These are phyloP conservation scores for Helotiales sp. DNA, from an alignment of 2,329 filamentous ascomycete species.

Conservation along the genomic window DNA sequence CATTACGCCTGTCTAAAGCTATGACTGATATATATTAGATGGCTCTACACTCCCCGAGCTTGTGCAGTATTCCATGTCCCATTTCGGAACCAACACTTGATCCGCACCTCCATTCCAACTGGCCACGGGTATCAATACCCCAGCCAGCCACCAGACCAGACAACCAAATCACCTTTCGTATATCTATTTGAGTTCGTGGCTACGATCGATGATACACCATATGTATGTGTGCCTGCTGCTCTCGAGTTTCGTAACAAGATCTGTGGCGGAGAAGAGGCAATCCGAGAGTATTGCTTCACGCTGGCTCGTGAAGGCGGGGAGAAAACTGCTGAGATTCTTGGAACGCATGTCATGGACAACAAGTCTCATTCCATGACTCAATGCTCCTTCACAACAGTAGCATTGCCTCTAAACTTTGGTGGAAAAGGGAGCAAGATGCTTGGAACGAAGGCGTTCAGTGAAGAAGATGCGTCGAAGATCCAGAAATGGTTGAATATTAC, in stretches of 20 bases:
- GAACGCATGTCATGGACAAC: constrained; percentile 72
- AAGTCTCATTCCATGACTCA: constrained; percentile 55
- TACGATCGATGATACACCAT: constrained; percentile 72
- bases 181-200: constrained; percentile 75
- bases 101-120: constrained; percentile 75
- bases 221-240: constrained; percentile 70
- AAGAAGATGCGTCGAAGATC: constrained; percentile 56
- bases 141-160: constrained; percentile 37
- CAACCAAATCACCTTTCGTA: constrained; percentile 56
- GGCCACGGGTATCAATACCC: constrained; percentile 66
- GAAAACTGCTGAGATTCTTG: constrained; percentile 59
- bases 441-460: neutral
- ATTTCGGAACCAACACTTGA: constrained; percentile 71
- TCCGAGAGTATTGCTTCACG: constrained; percentile 61
- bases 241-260: constrained; percentile 67
- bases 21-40: constrained; percentile 39
- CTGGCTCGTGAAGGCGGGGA: constrained; percentile 66
- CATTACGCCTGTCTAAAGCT: too few relatives aligned
- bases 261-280: constrained; percentile 71
- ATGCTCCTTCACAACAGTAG: constrained; percentile 73
- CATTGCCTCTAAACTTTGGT: constrained; percentile 57
- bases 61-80: constrained; percentile 83
- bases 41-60: constrained; percentile 80
- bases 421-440: too few relatives aligned
- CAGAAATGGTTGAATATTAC: constrained; percentile 43